These are phyloP conservation scores for Paramecium biaurelia DNA, from an alignment of 73 alveolate genomes.

Conservation along the genomic window DNA sequence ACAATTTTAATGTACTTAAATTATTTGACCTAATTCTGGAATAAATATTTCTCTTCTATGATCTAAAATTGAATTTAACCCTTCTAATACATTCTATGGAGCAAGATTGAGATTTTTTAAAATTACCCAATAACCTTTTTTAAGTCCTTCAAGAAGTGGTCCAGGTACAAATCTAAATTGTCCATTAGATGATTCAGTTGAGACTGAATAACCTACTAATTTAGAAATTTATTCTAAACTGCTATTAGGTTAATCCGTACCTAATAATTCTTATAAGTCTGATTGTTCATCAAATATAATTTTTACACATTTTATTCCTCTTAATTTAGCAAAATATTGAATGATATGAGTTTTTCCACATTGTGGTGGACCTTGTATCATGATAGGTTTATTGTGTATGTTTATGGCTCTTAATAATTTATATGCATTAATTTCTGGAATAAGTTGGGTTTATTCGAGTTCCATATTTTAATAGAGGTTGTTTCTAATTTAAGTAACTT, in stretches of 20 bases:
- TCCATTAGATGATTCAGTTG: conserved; percentile 43
- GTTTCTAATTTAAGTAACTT: neutral
- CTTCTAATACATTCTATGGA: conserved; percentile 94
- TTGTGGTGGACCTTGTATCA: neutral
- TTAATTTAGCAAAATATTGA: conserved; percentile 83
- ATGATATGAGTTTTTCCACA: conserved; percentile 81
- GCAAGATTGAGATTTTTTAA: conserved; percentile 96
- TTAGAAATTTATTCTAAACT: neutral
- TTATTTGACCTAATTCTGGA: conserved; percentile 81
- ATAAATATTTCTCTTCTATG: conserved; percentile 93
- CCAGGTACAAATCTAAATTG: conserved; percentile 95
- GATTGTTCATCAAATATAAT: conserved; percentile 96
- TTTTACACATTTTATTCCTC: conserved; percentile 80
- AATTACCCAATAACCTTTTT: conserved; percentile 92
- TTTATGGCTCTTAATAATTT: neutral
- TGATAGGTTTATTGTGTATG: neutral
- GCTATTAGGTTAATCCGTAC: conserved; percentile 94
- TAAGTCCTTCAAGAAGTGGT: conserved; percentile 86
- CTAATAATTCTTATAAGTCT: conserved; percentile 97
- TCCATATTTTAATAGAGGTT: neutral
- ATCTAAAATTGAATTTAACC: conserved; percentile 98
- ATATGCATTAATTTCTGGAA: neutral
- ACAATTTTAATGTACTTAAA: conserved; percentile 38
- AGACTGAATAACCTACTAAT: neutral
- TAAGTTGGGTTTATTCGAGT: neutral